Percentiles rank a stretch among this genome's conserved stretches.
These are phyloP conservation scores for Funneliformis mosseae DNA, from an alignment of 192 early-diverging fungal species.

Conservation along the genomic window DNA sequence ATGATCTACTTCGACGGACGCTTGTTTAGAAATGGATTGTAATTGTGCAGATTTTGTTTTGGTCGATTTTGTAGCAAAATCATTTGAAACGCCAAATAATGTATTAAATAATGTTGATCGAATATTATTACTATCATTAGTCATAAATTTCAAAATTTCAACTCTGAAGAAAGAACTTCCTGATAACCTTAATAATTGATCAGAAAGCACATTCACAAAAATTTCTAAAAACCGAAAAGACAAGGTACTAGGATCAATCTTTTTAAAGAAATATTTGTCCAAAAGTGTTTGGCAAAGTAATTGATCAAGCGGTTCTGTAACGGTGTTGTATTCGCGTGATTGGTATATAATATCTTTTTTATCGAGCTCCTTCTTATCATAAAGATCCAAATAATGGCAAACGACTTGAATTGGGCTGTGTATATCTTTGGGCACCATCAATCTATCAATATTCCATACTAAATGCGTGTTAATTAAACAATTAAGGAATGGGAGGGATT, in stretches of 20 bases:
- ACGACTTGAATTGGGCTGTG: constrained; percentile 33
- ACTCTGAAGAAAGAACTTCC: constrained; percentile 29
- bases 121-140: neutral
- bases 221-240: constrained; percentile 34
- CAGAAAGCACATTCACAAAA: constrained; percentile 30
- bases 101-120: constrained; percentile 22
- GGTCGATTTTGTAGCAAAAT: constrained; percentile 27
- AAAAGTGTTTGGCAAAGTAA: neutral
- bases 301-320: neutral
- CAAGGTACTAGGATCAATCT: neutral
- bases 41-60: constrained; percentile 13
- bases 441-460: constrained; percentile 19
- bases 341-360: constrained; percentile 6
- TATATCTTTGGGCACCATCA: constrained; percentile 21
- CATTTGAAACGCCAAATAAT: constrained; percentile 18
- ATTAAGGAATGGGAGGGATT: constrained; percentile 19
- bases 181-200: constrained; percentile 33
- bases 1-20: neutral
- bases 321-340: neutral
- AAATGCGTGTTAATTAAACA: neutral
- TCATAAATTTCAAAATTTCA: constrained; percentile 30
- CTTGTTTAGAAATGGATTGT: neutral
- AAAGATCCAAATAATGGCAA: constrained; percentile 18
- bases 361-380: neutral
- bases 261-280: constrained; percentile 25